These are phyloP conservation scores for Phialophora macrospora DNA, from an alignment of 2,329 filamentous ascomycete genomes.

Conservation along the genomic window DNA sequence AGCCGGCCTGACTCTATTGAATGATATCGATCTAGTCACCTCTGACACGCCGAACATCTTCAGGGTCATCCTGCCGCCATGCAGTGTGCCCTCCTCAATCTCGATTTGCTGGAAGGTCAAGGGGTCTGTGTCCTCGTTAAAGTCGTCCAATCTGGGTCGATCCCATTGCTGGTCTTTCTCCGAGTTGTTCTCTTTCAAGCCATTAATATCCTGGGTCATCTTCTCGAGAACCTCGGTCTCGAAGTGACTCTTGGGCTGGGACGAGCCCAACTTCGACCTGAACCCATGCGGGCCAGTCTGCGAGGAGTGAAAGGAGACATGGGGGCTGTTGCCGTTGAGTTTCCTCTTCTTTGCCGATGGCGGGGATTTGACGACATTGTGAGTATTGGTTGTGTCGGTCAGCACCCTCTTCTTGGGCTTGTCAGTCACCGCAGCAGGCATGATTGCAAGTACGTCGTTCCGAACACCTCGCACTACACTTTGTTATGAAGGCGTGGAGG, in stretches of 20 bases:
- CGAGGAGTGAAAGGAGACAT: constrained; percentile 65
- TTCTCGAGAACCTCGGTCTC: constrained; percentile 94
- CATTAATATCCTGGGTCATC: constrained; percentile 88
- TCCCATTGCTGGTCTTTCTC: constrained; percentile 96
- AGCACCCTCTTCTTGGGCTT: constrained; percentile 73
- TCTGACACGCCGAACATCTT: constrained; percentile 94
- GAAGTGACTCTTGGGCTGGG: constrained; percentile 85
- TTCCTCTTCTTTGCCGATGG: constrained; percentile 78
- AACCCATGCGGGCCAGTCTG: constrained; percentile 64
- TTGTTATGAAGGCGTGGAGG: not conserved
- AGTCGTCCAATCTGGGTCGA: constrained; percentile 64
- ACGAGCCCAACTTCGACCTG: constrained; percentile 65
- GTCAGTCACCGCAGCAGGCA: constrained; percentile 35
- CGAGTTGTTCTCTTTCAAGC: constrained; percentile 80
- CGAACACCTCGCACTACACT: not conserved
- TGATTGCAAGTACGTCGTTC: constrained; percentile 17
- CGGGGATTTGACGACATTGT: constrained; percentile 61
- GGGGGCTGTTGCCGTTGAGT: constrained; percentile 62
- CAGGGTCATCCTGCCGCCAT: constrained; percentile 76
- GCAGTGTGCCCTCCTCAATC: constrained; percentile 82
- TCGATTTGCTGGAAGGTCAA: constrained; percentile 97
- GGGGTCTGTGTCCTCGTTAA: constrained; percentile 67
- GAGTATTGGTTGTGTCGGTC: constrained; percentile 68
- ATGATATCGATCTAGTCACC: constrained; percentile 49
- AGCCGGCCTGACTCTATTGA: constrained; percentile 12